Base-by-base conservation (phyloP, 139 green algal species). In the Edaphochlamys debaryana region DNA sequence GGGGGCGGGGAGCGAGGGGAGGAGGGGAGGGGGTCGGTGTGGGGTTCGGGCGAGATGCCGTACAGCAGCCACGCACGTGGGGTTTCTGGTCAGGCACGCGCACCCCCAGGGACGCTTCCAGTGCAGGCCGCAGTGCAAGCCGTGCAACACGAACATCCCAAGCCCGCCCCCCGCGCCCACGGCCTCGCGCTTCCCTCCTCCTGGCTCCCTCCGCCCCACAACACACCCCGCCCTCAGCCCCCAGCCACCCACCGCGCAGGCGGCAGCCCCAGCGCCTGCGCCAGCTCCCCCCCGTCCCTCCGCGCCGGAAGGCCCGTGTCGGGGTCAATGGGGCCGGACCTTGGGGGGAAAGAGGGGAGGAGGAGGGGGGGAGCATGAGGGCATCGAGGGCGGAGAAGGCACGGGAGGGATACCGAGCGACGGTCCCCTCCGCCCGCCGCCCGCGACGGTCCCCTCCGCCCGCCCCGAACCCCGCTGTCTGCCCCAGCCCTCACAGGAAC, bases 301-400 rank as follows among this genome's bases (percentile, higher is more conserved):
- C 75, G 60, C 75, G 1, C 2, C 27, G 75, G 75, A 41, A 81
- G 60, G 27, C 75, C 75, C 30, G 75, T 81, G 27, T 45, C 58
- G 9, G 40, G 40, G 62, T 81, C 72, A n/a, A 83, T 23, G 1
- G 73, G 82, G 27, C 74, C 67, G 3, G 82, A 80, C 82, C 82
- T 83, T 37, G 60, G 45, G 70, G 76, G 67, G 0, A 30, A 34
- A n/a, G 66, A 23, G 36, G 29, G 58, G 58, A 50, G 0, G 23
- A 34, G 40, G 66, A 23, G 22, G 3, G 58, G 58, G 52, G 19
- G 52, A 4, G 29, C 17, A 20, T 29, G 52, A 6, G 17, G 52
- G 19, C 13, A 17, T 17, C 32, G 34, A 27, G 6, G 64, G 34
- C 36, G 67, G 4, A 2, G 60, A 62, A 62, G 15, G 19, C 13